Conservation (phyloP, 768 basidiomycete species). For the Mycena rebaudengoi region DNA sequence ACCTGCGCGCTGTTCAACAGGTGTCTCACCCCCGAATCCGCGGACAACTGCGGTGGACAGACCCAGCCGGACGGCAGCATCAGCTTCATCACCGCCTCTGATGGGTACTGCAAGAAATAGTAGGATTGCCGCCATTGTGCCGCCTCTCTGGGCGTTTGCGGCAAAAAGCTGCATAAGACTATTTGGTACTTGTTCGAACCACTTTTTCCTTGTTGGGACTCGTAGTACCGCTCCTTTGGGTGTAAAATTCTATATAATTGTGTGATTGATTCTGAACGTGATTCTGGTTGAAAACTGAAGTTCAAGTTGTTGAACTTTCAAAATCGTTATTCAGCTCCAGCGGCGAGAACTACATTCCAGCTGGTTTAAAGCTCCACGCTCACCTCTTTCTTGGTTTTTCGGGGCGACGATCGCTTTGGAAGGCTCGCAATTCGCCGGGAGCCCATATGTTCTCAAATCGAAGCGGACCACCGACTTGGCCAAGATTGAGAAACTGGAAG, state of each 20-base stretch:
- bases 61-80: slow-evolving; percentile 43
- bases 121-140: slow-evolving; percentile 12
- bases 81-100: slow-evolving; percentile 41
- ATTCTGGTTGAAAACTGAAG: too few relatives aligned
- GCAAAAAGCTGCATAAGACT: background rate
- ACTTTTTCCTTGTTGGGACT: too few relatives aligned
- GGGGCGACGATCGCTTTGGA: background rate
- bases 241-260: too few relatives aligned
- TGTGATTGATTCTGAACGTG: too few relatives aligned
- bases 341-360: too few relatives aligned
- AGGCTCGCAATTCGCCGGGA: background rate
- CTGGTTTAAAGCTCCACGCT: slow-evolving; percentile 1
- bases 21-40: slow-evolving; percentile 37
- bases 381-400: background rate
- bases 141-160: too few relatives aligned
- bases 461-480: too few relatives aligned
- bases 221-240: too few relatives aligned
- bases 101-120: slow-evolving; percentile 43
- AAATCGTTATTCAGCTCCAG: too few relatives aligned
- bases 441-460: too few relatives aligned
- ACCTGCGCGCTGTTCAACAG: slow-evolving; percentile 44
- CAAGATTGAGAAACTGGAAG: too few relatives aligned
- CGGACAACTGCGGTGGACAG: slow-evolving; percentile 44
- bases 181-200: background rate
- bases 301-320: too few relatives aligned